Evolutionary conservation across 2,329 filamentous ascomycete genomes (phyloP), one percentile per base, ranked within the genome.

Genomic region (Fusarium irregulare): DNA sequence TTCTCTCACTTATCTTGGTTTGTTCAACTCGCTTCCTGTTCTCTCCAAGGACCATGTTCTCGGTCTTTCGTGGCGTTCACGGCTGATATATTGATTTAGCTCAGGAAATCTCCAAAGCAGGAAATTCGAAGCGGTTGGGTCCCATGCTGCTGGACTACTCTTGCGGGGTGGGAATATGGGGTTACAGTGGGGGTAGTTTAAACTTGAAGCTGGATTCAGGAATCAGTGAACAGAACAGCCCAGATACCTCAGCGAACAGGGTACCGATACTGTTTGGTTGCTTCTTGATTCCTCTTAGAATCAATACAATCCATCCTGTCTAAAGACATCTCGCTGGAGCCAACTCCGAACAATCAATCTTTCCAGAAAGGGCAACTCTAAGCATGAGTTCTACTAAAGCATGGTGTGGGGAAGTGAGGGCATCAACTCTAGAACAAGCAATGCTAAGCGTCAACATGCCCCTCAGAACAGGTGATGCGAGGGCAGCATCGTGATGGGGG

Each of bases 11-110:
- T 10, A 7, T n/a, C 18, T 30, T 32, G 32, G 21, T 18, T 32
- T 16, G 25, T 16, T 34, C 30, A 32, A 40, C 48, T 64, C 41
- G 84, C 84, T 86, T 76, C 86, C 86, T 32, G 83, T 79, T 48
- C 84, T 76, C 56, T 83, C 83, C 67, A 84, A 76, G 74, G 83
- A 86, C 16, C 84, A 83, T 2, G 83, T 83, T 53, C 83, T 75
- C 50, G 78, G 77, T 60, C 78, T 77, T 61, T 73, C 76, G 47
- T 75, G 58, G 74, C 67, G 20, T 59, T 41, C 65, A 75, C 73
- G 55, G 47, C 47, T 45, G 27, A 48, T 23, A 32, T 44, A 53
- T 18, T 25, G 27, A 32, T 20, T 60, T 56, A 34, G 30, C 41
- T 34, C 53, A 53, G 64, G 56, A 54, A 34, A 54, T 13, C 34